Evolutionary conservation across 495 filamentous ascomycete genomes (phyloP), one percentile per base, ranked within the genome.

Genomic region (Penicillium parvum): DNA sequence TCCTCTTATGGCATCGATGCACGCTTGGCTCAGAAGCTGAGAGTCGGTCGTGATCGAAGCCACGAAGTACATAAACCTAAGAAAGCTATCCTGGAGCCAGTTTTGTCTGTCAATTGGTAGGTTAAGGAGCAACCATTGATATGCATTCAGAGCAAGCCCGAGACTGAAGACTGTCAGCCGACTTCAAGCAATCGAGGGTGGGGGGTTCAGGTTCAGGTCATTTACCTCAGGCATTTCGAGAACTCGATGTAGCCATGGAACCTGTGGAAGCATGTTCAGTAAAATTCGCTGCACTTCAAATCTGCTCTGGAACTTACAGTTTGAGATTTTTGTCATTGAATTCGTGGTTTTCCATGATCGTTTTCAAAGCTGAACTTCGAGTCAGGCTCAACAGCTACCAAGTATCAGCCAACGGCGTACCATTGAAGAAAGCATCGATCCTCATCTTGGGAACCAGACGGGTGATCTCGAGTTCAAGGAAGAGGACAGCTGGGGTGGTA

Each of bases 61-160:
- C n/a, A 21, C 66, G 50, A 79, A 75, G 77, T 75, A 85, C 38
- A 84, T 59, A 1, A 82, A 63, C 6, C 72, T 78, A 15, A 92
- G 64, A 19, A 87, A 59, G 2, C 71, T 71, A 49, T 74, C 80
- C 52, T 88, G 84, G 28, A 84, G 61, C 81, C 79, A 85, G 11
- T 70, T 68, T 9, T 59, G 44, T 5, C 66, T 63, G 1, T 73
- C 69, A 4, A 61, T 55, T 11, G 55, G 43, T 26, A 73, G 49
- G 37, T 77, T 43, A 37, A 68, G 41, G 15, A 55, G 48, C 11
- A 89, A 69, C 12, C 91, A 71, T 9, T 84, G 74, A 7, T 90
- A 53, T 8, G 72, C 65, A 32, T 73, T 64, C 40, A 75, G 20
- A 34, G 23, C 32, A 56, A n/a, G 38, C 3, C 19, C n/a, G 17